These are phyloP conservation scores for Russula ochroleuca DNA, from an alignment of 768 basidiomycete species.

Conservation along the genomic window DNA sequence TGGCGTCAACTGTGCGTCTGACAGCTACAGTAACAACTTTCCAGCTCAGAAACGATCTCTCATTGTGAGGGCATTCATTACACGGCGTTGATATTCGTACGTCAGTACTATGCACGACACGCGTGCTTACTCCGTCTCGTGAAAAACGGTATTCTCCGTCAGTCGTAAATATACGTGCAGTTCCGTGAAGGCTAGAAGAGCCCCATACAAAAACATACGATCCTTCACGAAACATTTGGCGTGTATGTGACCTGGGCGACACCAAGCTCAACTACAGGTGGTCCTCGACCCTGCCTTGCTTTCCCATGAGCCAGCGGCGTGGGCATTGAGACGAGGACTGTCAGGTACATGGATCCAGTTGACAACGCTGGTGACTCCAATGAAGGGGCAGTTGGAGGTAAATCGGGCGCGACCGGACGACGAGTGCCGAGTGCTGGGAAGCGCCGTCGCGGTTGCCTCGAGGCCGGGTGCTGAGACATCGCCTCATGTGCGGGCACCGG, in stretches of 20 bases:
- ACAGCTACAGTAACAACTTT: too few species aligned
- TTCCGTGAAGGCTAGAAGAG: not conserved
- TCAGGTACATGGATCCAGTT: not conserved
- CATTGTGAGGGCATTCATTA: too few species aligned
- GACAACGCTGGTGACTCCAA: not conserved
- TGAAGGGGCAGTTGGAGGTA: not conserved
- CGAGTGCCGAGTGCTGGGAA: not conserved
- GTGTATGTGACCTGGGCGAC: slow-evolving; percentile 2
- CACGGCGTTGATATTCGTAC: not conserved
- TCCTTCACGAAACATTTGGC: not conserved
- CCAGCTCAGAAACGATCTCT: too few species aligned
- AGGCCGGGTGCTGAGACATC: not conserved
- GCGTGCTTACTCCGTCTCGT: not conserved
- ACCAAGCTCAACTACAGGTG: slow-evolving; percentile 19
- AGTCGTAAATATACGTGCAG: not conserved
- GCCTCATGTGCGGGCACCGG: not conserved
- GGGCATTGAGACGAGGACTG: slow-evolving; percentile 22
- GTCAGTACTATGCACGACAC: not conserved
- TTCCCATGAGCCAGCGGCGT: not conserved
- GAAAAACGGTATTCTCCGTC: not conserved
- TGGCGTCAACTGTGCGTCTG: too few species aligned
- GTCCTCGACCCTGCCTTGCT: not conserved
- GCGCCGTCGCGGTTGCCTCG: not conserved
- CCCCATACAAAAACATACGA: not conserved
- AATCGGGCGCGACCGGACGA: not conserved